Percentiles rank a stretch among this genome's conserved stretches.
Conservation (phyloP, 441 rosid genomes). For the Bocquillonia castaneifolia region DNA sequence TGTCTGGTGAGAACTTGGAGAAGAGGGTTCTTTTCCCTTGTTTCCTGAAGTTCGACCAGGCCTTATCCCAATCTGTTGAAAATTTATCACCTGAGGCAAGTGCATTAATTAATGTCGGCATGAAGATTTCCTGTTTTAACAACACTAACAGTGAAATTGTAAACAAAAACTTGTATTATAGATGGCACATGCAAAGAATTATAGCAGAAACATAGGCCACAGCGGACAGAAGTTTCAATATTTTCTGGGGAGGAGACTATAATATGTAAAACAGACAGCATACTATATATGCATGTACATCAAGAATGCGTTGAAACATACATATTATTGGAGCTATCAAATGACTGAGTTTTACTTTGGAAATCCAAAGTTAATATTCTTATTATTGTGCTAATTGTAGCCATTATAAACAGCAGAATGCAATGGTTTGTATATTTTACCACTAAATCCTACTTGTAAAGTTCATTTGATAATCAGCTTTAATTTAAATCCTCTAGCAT, state of each 20-base stretch:
- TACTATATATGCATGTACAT: too few relatives aligned
- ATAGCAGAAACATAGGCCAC: too few relatives aligned
- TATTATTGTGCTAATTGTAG: too few relatives aligned
- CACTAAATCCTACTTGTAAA: too few relatives aligned
- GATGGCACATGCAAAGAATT: background rate
- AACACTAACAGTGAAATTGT: background rate
- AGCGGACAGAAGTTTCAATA: too few relatives aligned
- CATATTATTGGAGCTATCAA: too few relatives aligned
- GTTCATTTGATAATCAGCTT: too few relatives aligned
- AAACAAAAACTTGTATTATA: background rate
- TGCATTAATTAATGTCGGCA: constrained; percentile 6
- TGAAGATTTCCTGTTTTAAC: background rate
- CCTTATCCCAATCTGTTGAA: constrained; percentile 86
- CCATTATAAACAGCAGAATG: too few relatives aligned
- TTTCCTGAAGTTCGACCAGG: constrained; percentile 79
- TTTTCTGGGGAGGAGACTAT: background rate
- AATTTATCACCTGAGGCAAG: constrained; percentile 42
- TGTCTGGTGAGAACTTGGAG: constrained; percentile 56
- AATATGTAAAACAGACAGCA: background rate
- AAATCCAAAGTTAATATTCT: too few relatives aligned
- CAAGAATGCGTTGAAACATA: background rate
- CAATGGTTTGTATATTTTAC: too few relatives aligned
- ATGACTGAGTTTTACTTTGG: too few relatives aligned
- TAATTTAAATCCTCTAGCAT: too few relatives aligned
- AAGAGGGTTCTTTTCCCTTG: constrained; percentile 66